Evolutionary conservation across 768 basidiomycete genomes (phyloP).

Genomic region (Agaricus sinodeliciosus): DNA sequence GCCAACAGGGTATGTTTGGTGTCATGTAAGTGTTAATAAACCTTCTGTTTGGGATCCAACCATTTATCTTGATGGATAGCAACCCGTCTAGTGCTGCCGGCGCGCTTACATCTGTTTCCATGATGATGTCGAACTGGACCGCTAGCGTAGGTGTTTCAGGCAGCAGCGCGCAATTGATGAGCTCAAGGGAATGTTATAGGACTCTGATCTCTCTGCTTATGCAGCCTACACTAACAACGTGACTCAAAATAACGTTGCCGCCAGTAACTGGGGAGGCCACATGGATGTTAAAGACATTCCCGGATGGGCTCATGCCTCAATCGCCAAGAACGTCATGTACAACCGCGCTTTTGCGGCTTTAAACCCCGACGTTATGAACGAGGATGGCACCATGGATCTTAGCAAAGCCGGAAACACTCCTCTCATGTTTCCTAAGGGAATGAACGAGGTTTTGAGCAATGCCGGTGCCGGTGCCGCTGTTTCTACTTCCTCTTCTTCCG

Average conservation of each 20-base stretch:
- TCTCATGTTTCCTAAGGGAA: slow-evolving; percentile 55
- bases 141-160: slow-evolving; percentile 30
- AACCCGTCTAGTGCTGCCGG: slow-evolving; percentile 51
- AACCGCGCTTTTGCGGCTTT: slow-evolving; percentile 37
- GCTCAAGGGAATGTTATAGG: slow-evolving; percentile 23
- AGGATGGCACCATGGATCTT: slow-evolving; percentile 47
- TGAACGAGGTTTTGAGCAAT: slow-evolving; percentile 37
- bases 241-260: slow-evolving; percentile 42
- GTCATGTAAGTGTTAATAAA: slow-evolving; percentile 40
- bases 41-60: not conserved
- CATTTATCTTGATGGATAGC: slow-evolving; percentile 20
- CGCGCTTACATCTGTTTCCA: slow-evolving; percentile 39
- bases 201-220: slow-evolving; percentile 52
- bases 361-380: slow-evolving; percentile 44
- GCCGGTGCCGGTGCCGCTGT: slow-evolving; percentile 18
- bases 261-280: slow-evolving; percentile 54
- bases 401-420: slow-evolving; percentile 35
- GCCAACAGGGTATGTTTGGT: slow-evolving; percentile 83
- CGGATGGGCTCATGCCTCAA: slow-evolving; percentile 39
- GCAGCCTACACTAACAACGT: slow-evolving; percentile 39
- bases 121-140: slow-evolving; percentile 44
- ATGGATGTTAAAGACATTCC: slow-evolving; percentile 54
- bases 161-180: not conserved
- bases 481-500: slow-evolving; percentile 17
- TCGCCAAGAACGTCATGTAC: slow-evolving; percentile 55